phyloP scores from a whole-genome alignment of 2,329 filamentous ascomycete genomes.

The Colletotrichum lupini region DNA sequence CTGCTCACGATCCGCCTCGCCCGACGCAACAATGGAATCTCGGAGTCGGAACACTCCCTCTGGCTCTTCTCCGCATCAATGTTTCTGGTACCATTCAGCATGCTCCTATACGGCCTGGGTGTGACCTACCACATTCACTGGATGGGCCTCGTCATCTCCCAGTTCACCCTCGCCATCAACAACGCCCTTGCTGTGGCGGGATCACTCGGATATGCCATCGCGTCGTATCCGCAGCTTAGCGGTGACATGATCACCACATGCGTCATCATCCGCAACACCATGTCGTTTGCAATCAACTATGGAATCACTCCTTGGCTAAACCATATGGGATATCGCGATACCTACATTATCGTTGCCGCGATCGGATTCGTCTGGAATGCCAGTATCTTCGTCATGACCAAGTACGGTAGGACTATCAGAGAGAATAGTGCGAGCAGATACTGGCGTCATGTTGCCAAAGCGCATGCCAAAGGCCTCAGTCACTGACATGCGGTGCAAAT shows the following conservation, averaged over 20 bases:
- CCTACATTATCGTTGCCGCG: slow-evolving; percentile 49
- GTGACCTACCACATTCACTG: slow-evolving; percentile 45
- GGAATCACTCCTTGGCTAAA: slow-evolving; percentile 46
- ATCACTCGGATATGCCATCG: slow-evolving; percentile 45
- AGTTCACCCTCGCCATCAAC: slow-evolving; percentile 42
- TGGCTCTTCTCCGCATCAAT: slow-evolving; percentile 45
- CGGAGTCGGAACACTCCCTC: slow-evolving; percentile 54
- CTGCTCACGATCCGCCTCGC: slow-evolving; percentile 51
- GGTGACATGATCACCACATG: slow-evolving; percentile 44
- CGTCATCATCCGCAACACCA: slow-evolving; percentile 49
- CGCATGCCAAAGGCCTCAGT: slow-evolving; percentile 36
- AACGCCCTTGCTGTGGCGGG: slow-evolving; percentile 40
- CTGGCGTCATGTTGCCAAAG: slow-evolving; percentile 48
- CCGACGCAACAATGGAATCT: slow-evolving; percentile 52
- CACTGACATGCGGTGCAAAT: slow-evolving; percentile 3
- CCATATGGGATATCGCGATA: slow-evolving; percentile 50
- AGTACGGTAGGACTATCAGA: slow-evolving; percentile 57
- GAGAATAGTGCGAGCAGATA: slow-evolving; percentile 50
- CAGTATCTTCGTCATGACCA: slow-evolving; percentile 57
- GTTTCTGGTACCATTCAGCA: slow-evolving; percentile 51
- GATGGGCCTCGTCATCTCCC: slow-evolving; percentile 44
- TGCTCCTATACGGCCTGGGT: slow-evolving; percentile 54
- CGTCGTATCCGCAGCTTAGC: slow-evolving; percentile 44
- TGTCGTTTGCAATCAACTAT: slow-evolving; percentile 47
- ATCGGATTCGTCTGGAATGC: slow-evolving; percentile 50